A percentile compares a stretch with the other conserved stretches of the same genome.
Conservation (phyloP, 192 early-diverging fungal genomes). For the Neocallimastix lanati region DNA sequence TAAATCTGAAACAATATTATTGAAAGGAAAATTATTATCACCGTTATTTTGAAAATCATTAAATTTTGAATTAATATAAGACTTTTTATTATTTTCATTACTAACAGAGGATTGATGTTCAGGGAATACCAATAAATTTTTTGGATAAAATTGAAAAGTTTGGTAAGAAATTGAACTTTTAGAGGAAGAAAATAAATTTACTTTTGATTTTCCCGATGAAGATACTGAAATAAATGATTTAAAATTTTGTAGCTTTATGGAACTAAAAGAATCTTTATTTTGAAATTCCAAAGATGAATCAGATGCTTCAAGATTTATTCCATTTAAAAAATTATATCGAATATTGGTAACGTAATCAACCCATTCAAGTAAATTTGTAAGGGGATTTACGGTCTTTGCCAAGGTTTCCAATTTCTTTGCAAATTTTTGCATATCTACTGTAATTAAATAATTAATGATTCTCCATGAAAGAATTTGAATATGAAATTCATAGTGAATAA, state of each 20-base stretch:
- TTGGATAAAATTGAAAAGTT: neutral
- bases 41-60: neutral
- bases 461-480: neutral
- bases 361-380: neutral
- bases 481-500: neutral
- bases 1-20: neutral
- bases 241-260: neutral
- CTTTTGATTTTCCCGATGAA: neutral
- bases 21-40: too few species aligned
- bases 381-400: neutral
- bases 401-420: neutral
- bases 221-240: neutral
- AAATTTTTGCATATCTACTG: neutral
- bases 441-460: neutral
- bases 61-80: neutral
- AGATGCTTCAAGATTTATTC: neutral
- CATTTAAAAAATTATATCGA: neutral
- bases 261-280: neutral
- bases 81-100: neutral
- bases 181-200: neutral
- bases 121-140: neutral
- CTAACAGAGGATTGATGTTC: neutral
- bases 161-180: neutral
- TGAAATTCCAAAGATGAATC: neutral
- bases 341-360: neutral